Percentiles rank a stretch among this genome's conserved stretches.
phyloP scores from a whole-genome alignment of 176 grass and related monocot genomes.

The Raddia guianensis region DNA sequence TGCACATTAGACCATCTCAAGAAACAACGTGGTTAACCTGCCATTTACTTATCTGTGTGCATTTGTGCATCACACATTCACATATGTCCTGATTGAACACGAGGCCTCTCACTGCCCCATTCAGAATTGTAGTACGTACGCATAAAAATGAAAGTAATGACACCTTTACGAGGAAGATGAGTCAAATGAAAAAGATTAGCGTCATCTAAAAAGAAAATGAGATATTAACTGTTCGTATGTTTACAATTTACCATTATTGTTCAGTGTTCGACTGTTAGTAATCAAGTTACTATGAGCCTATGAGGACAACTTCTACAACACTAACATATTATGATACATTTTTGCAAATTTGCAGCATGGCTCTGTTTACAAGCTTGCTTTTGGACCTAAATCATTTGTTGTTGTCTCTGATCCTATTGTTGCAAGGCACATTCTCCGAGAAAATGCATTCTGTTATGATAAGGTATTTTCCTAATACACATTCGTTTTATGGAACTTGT shows the following conservation, averaged over 20 bases:
- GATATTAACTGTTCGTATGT: slow-evolving; percentile 6
- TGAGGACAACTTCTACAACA: neutral
- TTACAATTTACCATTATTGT: neutral
- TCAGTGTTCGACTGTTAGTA: neutral
- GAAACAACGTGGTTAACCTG: neutral
- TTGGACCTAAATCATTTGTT: slow-evolving; percentile 94
- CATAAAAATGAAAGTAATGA: neutral
- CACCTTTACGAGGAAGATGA: neutral
- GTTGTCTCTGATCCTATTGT: slow-evolving; percentile 97
- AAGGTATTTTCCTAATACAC: slow-evolving; percentile 60
- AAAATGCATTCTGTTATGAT: slow-evolving; percentile 94
- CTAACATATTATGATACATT: slow-evolving; percentile 20
- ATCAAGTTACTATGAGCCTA: neutral
- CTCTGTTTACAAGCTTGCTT: slow-evolving; percentile 95
- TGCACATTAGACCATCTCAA: neutral
- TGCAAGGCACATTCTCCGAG: slow-evolving; percentile 83
- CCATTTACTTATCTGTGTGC: neutral
- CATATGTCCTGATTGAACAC: neutral
- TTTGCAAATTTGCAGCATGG: slow-evolving; percentile 82
- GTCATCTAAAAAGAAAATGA: neutral
- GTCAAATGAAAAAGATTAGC: neutral
- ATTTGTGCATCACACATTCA: neutral
- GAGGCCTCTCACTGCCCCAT: neutral
- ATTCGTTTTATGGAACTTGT: neutral
- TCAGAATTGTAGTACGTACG: neutral